These are phyloP conservation scores for Cryphonectria japonica DNA, from an alignment of 2,329 filamentous ascomycete species.

Conservation along the genomic window DNA sequence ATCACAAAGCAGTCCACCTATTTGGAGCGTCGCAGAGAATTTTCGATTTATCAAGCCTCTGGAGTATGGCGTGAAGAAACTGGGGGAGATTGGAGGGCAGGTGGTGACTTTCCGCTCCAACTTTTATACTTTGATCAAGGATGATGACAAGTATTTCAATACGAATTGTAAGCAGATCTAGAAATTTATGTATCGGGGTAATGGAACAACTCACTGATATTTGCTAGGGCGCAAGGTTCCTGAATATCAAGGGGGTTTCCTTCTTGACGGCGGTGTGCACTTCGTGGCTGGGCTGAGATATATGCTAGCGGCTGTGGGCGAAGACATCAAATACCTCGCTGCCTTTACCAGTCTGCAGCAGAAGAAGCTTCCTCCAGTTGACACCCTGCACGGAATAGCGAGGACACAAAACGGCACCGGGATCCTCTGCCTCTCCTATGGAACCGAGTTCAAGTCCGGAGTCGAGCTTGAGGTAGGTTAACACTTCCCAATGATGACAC, in stretches of 20 bases:
- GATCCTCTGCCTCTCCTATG: slow-evolving; percentile 36
- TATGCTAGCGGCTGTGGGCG: slow-evolving; percentile 54
- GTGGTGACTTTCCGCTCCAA: slow-evolving; percentile 45
- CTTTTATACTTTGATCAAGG: slow-evolving; percentile 48
- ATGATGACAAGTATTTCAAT: slow-evolving; percentile 51
- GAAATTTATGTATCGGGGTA: not conserved
- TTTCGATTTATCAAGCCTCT: slow-evolving; percentile 60
- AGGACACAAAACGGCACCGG: slow-evolving; percentile 36
- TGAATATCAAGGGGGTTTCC: slow-evolving; percentile 73
- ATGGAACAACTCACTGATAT: not conserved
- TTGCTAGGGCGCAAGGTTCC: slow-evolving; percentile 66
- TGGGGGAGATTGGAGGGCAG: slow-evolving; percentile 36
- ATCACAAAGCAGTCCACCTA: slow-evolving; percentile 38
- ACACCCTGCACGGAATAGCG: slow-evolving; percentile 59
- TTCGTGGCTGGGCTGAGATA: slow-evolving; percentile 65
- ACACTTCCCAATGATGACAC: not conserved
- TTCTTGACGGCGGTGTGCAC: slow-evolving; percentile 78
- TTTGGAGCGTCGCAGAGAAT: slow-evolving; percentile 72
- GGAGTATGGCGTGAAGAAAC: slow-evolving; percentile 31
- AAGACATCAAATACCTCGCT: slow-evolving; percentile 51
- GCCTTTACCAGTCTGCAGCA: slow-evolving; percentile 61
- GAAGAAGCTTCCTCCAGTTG: slow-evolving; percentile 64
- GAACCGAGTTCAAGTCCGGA: slow-evolving; percentile 38
- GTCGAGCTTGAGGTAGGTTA: slow-evolving; percentile 31
- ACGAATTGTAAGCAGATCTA: slow-evolving; percentile 44